phyloP scores from a whole-genome alignment of 2,329 filamentous ascomycete genomes.

The Fusarium napiforme region DNA sequence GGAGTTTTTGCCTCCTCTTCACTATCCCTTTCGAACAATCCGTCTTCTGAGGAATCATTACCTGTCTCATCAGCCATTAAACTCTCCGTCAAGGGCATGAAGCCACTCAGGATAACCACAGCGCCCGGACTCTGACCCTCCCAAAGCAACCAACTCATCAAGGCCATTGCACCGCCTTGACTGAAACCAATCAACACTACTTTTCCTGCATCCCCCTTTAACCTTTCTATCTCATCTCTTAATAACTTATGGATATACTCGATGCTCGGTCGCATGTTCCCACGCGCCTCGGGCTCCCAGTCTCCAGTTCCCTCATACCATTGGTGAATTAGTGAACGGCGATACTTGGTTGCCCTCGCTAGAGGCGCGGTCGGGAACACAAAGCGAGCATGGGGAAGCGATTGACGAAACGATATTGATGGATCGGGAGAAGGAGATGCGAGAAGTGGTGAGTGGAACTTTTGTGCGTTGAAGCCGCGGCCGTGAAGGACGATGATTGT shows the following conservation, averaged over 20 bases:
- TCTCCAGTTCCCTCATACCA: constrained; percentile 52
- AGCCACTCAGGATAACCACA: constrained; percentile 58
- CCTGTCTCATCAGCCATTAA: constrained; percentile 39
- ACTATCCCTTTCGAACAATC: constrained; percentile 33
- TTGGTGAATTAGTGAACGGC: constrained; percentile 48
- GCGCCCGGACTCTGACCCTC: constrained; percentile 53
- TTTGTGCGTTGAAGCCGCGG: constrained; percentile 55
- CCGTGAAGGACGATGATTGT: constrained; percentile 63
- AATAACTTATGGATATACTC: constrained; percentile 54
- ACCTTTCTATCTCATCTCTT: constrained; percentile 47
- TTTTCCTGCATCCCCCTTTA: constrained; percentile 50
- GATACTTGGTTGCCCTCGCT: constrained; percentile 47
- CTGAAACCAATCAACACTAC: constrained; percentile 63
- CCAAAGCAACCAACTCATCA: constrained; percentile 58
- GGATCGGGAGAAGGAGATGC: constrained; percentile 17
- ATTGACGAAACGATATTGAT: constrained; percentile 43
- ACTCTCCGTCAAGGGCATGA: constrained; percentile 54
- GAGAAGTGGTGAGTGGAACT: constrained; percentile 56
- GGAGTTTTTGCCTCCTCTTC: constrained; percentile 14
- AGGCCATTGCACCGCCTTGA: constrained; percentile 62
- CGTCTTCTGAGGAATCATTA: constrained; percentile 9
- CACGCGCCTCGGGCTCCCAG: constrained; percentile 48
- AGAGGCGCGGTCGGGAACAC: constrained; percentile 62
- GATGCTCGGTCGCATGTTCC: constrained; percentile 55
- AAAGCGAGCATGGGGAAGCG: constrained; percentile 58